A percentile compares a stretch with the other conserved stretches of the same genome.
phyloP scores from a whole-genome alignment of 2,329 filamentous ascomycete species.

The Phialocephala sp. region DNA sequence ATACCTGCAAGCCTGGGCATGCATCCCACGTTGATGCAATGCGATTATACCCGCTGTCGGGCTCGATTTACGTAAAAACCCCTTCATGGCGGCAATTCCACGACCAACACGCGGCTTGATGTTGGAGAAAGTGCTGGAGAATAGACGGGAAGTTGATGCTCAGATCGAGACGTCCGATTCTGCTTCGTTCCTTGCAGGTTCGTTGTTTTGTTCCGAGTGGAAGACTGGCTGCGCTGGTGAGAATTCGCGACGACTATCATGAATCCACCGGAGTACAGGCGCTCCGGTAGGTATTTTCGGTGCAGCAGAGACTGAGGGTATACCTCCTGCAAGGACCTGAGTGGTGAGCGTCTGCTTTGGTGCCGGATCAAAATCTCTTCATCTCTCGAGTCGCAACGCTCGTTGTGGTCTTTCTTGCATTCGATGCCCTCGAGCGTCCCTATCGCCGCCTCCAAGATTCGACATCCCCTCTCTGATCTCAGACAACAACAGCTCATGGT shows the following conservation, averaged over 20 bases:
- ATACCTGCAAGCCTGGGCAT: neutral
- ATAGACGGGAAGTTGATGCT: neutral
- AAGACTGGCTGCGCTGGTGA: neutral
- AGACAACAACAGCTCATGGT: neutral
- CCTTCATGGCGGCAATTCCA: constrained; percentile 8
- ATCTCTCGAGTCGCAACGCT: neutral
- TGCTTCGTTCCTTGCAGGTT: neutral
- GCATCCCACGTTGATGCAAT: neutral
- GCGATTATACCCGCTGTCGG: constrained; percentile 1
- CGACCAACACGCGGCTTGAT: neutral
- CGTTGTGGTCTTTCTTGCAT: neutral
- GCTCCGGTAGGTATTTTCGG: neutral
- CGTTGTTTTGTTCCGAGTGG: neutral
- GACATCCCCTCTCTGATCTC: neutral
- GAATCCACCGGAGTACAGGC: neutral
- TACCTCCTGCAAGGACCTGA: neutral
- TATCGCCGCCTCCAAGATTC: neutral
- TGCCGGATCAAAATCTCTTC: neutral
- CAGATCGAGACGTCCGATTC: too few species aligned
- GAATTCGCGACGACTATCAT: neutral
- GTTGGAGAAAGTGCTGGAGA: neutral
- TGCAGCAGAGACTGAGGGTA: neutral
- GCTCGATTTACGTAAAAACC: constrained; percentile 2
- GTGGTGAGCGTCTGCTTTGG: neutral
- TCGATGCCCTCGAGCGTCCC: neutral